Evolutionary conservation across 176 grass and related monocot genomes (phyloP), one percentile per base, ranked within the genome.

Genomic region (Pharus latifolius): DNA sequence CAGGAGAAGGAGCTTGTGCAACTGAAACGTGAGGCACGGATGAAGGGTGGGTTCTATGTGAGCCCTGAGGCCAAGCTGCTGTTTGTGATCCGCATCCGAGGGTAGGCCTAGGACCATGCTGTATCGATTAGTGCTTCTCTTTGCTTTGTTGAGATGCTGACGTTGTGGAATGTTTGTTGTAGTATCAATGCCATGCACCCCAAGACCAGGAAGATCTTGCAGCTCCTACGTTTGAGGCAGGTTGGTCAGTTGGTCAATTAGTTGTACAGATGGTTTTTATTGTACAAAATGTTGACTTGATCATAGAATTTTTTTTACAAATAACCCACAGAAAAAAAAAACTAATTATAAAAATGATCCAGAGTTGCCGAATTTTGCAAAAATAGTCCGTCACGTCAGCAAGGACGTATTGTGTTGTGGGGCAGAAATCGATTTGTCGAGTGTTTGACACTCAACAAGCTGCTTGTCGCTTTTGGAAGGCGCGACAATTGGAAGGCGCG

Each of bases 181-280:
- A 96, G 92, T 88, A 96, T 96, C 67, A 96, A 96, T 78, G 92
- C 92, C 7, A 96, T 96, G 88, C 84, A 96, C 79, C 92, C 92
- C 1, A 96, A 96, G 74, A 91, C 92, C 66, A 83, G 76, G 51
- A 92, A 86, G 88, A 96, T 96, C 53, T 81, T 91, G 50, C 88
- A 96, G 79, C 85, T 96, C 12, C 80, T 96, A 7, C 78, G 92
- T 45, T 77, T 96, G 28, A 88, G 92, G 75, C 92, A 87, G 83
- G 84, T 87, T 2, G 3, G 57, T 65, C 42, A 2, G 1, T 40
- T 13, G 1, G 4, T 6, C 7, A 6, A 13, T 49, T 51, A n/a
- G 40, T 6, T 22, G 40, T 10, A 5, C n/a, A 5, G 1, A 12
- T 29, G 5, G 33, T 5, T 16, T 30, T 28, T n/a, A n/a, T 43